A percentile compares a stretch with the other conserved stretches of the same genome.
These are phyloP conservation scores for Hordeum pubiflorum DNA, from an alignment of 202 grass and related monocot species.

Conservation along the genomic window DNA sequence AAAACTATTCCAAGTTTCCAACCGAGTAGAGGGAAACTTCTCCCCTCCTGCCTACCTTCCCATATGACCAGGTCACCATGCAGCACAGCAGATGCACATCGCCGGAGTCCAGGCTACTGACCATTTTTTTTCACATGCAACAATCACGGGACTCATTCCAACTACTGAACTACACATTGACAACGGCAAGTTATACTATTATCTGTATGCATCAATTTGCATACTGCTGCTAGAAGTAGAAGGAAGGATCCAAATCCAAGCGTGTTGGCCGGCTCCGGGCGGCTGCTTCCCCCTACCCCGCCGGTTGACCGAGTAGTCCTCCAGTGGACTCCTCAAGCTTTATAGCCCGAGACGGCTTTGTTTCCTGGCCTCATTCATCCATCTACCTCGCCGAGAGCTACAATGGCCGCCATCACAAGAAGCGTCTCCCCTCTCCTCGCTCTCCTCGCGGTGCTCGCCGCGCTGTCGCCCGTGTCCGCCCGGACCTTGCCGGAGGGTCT, in stretches of 20 bases:
- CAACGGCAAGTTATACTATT: too few species aligned
- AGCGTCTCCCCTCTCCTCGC: neutral
- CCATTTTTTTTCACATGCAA: neutral
- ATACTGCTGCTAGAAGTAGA: neutral
- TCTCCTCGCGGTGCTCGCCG: constrained; percentile 1
- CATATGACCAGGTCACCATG: neutral
- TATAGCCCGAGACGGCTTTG: neutral
- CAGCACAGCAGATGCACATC: neutral
- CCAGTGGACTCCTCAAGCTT: constrained; percentile 15
- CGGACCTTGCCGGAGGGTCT: neutral
- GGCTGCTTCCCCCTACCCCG: neutral
- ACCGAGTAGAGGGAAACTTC: constrained; percentile 19
- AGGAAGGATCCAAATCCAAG: neutral
- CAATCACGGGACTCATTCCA: constrained; percentile 24
- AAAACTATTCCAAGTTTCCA: neutral
- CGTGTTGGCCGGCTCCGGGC: neutral
- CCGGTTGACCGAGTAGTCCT: constrained; percentile 33
- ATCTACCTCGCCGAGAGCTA: neutral
- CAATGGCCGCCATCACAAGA: constrained; percentile 23
- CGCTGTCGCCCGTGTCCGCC: neutral
- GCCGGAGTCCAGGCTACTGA: neutral
- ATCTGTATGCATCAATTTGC: neutral
- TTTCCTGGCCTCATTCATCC: neutral
- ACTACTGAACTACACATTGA: neutral
- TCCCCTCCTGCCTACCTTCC: neutral